A percentile compares a stretch with the other conserved stretches of the same genome.
phyloP scores from a whole-genome alignment of 331 rosid species.

The Quercus phellos region DNA sequence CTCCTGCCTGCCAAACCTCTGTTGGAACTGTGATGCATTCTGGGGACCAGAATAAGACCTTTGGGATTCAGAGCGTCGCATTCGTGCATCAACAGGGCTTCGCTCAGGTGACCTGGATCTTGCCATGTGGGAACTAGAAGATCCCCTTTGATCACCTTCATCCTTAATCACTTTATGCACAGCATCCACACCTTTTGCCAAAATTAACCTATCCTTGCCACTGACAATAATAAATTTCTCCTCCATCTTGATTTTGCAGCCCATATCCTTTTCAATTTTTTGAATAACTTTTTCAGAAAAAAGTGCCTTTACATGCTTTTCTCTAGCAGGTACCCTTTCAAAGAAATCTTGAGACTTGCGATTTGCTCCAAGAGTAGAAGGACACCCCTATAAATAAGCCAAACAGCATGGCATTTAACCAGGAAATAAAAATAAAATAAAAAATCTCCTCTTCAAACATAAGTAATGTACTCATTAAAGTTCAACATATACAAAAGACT shows the following conservation, averaged over 20 bases:
- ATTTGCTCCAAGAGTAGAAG: conserved; percentile 93
- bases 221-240: conserved; percentile 89
- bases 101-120: conserved; percentile 89
- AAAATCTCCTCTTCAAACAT: background rate
- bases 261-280: conserved; percentile 83
- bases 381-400: conserved; percentile 70
- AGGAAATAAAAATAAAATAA: conserved; percentile 12
- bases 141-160: conserved; percentile 64
- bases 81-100: conserved; percentile 66
- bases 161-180: conserved; percentile 82
- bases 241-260: conserved; percentile 92
- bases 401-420: conserved; percentile 20
- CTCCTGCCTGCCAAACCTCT: conserved; percentile 82
- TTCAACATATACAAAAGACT: background rate
- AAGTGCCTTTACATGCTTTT: conserved; percentile 63
- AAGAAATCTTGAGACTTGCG: conserved; percentile 94
- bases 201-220: conserved; percentile 81
- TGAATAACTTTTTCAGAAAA: conserved; percentile 69
- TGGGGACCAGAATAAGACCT: conserved; percentile 73
- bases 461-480: background rate
- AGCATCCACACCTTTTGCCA: conserved; percentile 91
- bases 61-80: conserved; percentile 68
- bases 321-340: conserved; percentile 95
- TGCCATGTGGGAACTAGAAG: conserved; percentile 60
- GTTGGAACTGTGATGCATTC: conserved; percentile 58